Evolutionary conservation across 306 rosid genomes (phyloP).

Genomic region (Rosa lucieae): DNA sequence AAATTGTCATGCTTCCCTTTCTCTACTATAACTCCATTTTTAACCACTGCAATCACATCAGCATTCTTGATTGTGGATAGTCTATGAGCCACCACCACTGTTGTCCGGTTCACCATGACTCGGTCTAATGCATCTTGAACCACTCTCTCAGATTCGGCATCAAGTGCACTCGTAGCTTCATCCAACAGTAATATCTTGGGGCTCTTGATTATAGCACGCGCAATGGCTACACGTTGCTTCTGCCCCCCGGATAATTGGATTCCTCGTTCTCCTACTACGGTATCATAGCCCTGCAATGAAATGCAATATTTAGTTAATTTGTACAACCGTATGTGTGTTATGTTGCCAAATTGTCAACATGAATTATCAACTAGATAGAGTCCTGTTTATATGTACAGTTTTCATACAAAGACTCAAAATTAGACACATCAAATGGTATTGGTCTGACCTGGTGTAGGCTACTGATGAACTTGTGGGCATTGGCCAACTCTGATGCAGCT

Average conservation of each 20-base stretch:
- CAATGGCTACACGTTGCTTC: slow-evolving; percentile 83
- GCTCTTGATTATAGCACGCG: slow-evolving; percentile 75
- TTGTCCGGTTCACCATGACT: slow-evolving; percentile 77
- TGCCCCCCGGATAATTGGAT: slow-evolving; percentile 84
- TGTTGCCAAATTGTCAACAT: not conserved
- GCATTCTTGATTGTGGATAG: slow-evolving; percentile 84
- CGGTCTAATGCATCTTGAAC: slow-evolving; percentile 86
- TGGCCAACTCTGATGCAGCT: slow-evolving; percentile 71
- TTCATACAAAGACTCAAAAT: not conserved
- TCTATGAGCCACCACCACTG: slow-evolving; percentile 82
- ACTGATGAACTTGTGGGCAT: slow-evolving; percentile 83
- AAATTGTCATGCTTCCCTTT: slow-evolving; percentile 73
- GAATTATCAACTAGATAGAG: not conserved
- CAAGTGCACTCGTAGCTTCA: slow-evolving; percentile 90
- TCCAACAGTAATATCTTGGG: slow-evolving; percentile 76
- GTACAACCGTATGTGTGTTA: not conserved
- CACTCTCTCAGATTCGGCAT: slow-evolving; percentile 80
- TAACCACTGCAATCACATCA: slow-evolving; percentile 79
- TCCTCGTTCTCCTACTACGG: slow-evolving; percentile 82
- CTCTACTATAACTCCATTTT: slow-evolving; percentile 81
- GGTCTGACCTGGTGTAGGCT: slow-evolving; percentile 58
- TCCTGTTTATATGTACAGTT: not conserved
- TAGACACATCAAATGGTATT: not conserved
- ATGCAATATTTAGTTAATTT: not conserved
- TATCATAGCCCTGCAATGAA: slow-evolving; percentile 65